Evolutionary conservation across 1,284 basidiomycete genomes (phyloP).

Genomic region (Phylloporus gajari): DNA sequence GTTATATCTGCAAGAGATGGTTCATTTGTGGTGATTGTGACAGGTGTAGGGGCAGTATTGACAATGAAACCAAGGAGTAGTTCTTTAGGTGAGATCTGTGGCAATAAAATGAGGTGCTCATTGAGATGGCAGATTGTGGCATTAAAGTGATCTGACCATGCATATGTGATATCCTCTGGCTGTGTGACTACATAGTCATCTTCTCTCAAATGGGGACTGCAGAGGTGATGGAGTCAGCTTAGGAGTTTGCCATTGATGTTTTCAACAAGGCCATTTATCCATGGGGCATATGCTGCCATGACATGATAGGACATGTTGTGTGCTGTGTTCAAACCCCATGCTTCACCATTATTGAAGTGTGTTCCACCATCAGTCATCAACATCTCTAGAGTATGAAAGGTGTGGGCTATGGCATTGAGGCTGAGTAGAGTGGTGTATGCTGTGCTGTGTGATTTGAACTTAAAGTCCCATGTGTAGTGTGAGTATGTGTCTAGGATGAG

Average conservation of each 20-base stretch:
- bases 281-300: conserved; percentile 50
- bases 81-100: conserved; percentile 44
- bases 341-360: conserved; percentile 50
- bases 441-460: conserved; percentile 30
- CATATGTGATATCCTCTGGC: conserved; percentile 24
- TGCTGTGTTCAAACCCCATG: conserved; percentile 41
- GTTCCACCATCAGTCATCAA: conserved; percentile 52
- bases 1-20: background rate
- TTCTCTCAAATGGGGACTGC: conserved; percentile 40
- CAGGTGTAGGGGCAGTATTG: conserved; percentile 33
- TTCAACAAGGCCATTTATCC: conserved; percentile 51
- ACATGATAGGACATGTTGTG: conserved; percentile 35
- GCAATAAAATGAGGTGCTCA: conserved; percentile 26
- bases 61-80: conserved; percentile 39
- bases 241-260: conserved; percentile 47
- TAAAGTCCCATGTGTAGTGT: conserved; percentile 36
- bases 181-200: conserved; percentile 34
- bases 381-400: conserved; percentile 39
- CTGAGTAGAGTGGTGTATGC: conserved; percentile 26
- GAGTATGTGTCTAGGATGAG: conserved; percentile 35
- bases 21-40: background rate
- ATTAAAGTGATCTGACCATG: conserved; percentile 49
- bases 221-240: conserved; percentile 39
- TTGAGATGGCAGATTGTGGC: conserved; percentile 42
- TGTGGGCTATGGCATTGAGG: conserved; percentile 35